These are phyloP conservation scores for Cairneyella variabilis DNA, from an alignment of 495 filamentous ascomycete genomes.

Conservation along the genomic window DNA sequence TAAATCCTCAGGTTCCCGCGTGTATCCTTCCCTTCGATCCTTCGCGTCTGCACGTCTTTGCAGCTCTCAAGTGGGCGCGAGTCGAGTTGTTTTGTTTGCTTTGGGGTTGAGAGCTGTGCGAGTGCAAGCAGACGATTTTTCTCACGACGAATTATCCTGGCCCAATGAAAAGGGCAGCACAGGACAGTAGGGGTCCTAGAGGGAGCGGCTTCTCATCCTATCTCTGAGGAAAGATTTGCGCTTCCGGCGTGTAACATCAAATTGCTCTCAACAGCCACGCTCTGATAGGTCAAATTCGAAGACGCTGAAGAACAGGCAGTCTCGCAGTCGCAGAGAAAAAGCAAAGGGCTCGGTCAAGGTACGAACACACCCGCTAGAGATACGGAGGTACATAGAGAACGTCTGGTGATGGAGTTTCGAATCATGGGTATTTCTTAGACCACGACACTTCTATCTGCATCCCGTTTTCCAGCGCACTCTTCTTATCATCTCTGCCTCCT, in stretches of 20 bases:
- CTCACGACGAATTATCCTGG: background rate
- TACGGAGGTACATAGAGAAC: background rate
- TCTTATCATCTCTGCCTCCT: background rate
- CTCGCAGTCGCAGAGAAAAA: background rate
- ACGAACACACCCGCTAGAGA: background rate
- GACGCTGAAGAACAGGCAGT: no score
- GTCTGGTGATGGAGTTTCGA: background rate
- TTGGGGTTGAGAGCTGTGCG: no score
- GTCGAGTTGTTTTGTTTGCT: no score
- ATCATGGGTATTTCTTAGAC: background rate
- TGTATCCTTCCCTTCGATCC: background rate
- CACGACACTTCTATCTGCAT: background rate
- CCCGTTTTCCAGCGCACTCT: background rate
- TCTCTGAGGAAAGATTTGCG: background rate
- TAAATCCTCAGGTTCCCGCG: background rate
- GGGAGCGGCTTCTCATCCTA: conserved; percentile 6
- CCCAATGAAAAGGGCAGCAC: background rate
- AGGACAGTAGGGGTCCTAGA: background rate
- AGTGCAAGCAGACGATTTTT: no score
- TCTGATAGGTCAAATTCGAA: conserved; percentile 3
- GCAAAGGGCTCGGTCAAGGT: conserved; percentile 1
- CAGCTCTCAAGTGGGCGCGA: no score
- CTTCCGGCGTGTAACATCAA: conserved; percentile 9
- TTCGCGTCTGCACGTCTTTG: no score
- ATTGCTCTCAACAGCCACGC: background rate